A percentile compares a stretch with the other conserved stretches of the same genome.
These are phyloP conservation scores for Tolypocladium amazonense DNA, from an alignment of 2,329 filamentous ascomycete genomes.

Conservation along the genomic window DNA sequence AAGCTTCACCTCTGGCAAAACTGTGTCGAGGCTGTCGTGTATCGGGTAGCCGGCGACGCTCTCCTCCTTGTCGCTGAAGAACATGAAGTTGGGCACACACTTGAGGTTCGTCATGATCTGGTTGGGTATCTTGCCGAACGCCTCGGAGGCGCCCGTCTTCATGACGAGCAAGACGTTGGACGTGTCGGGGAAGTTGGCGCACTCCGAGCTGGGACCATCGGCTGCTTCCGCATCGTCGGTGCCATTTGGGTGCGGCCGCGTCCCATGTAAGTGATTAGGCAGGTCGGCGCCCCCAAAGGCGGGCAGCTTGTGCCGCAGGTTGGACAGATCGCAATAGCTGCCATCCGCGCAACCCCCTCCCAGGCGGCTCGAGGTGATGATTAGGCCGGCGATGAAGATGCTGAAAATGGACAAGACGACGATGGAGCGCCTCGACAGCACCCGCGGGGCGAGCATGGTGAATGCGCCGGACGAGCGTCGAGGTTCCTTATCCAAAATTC, in stretches of 20 bases:
- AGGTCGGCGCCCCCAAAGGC: neutral
- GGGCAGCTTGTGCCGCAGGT: slow-evolving; percentile 3
- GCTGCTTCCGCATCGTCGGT: slow-evolving; percentile 1
- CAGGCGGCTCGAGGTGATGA: slow-evolving; percentile 21
- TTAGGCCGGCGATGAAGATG: slow-evolving; percentile 17
- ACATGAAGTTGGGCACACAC: slow-evolving; percentile 38
- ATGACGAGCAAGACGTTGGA: slow-evolving; percentile 39
- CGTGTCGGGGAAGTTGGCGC: slow-evolving; percentile 30
- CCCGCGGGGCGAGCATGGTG: slow-evolving; percentile 10
- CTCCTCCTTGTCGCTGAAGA: slow-evolving; percentile 48
- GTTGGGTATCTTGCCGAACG: slow-evolving; percentile 39
- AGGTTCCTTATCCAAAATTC: slow-evolving; percentile 4
- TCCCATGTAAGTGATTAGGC: too few species aligned
- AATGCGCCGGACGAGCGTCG: neutral
- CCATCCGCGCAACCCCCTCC: slow-evolving; percentile 17
- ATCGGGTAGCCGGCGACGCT: slow-evolving; percentile 32
- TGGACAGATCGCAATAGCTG: slow-evolving; percentile 12
- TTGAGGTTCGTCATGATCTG: slow-evolving; percentile 42
- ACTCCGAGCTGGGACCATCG: slow-evolving; percentile 13
- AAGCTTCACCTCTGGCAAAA: slow-evolving; percentile 30
- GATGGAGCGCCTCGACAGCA: slow-evolving; percentile 18
- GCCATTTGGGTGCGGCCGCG: neutral
- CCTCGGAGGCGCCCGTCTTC: slow-evolving; percentile 47
- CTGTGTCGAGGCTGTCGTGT: slow-evolving; percentile 34
- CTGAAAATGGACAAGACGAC: slow-evolving; percentile 14